Percentiles rank a stretch among this genome's conserved stretches.
Evolutionary conservation across 2,329 filamentous ascomycete genomes (phyloP).

Genomic region (Cercospora citrullina): DNA sequence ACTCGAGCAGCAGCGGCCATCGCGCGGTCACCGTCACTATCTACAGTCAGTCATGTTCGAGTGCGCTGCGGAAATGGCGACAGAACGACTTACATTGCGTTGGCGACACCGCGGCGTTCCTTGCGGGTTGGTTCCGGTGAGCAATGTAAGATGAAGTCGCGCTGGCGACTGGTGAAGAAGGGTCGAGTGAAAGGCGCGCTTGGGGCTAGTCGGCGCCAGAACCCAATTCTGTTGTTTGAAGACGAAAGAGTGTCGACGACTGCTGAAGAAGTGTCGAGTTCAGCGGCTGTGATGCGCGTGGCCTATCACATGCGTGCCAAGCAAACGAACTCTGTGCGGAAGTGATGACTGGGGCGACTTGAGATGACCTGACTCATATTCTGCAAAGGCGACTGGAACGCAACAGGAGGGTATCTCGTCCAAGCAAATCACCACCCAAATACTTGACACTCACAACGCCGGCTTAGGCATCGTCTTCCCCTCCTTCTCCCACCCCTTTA

Average conservation of each 20-base stretch:
- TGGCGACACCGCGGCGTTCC: not conserved
- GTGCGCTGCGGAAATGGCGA: not conserved
- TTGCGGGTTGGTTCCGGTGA: not conserved
- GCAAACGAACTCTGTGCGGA: not conserved
- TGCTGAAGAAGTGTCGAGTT: not conserved
- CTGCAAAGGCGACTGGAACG: not conserved
- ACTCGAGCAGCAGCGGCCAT: not conserved
- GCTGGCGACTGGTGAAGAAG: not conserved
- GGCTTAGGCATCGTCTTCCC: constrained; percentile 38
- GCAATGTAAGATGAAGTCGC: not conserved
- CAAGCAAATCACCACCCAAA: not conserved
- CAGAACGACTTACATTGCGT: not conserved
- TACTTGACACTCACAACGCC: constrained; percentile 20
- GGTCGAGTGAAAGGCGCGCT: not conserved
- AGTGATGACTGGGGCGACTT: not conserved
- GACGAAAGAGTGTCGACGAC: not conserved
- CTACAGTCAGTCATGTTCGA: not conserved
- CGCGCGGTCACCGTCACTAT: not conserved
- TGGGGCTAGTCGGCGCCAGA: not conserved
- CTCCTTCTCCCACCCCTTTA: constrained; percentile 38
- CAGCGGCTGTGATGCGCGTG: not conserved
- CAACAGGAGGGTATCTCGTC: not conserved
- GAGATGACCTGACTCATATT: not conserved
- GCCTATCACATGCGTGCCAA: not conserved
- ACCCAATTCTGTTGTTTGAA: not conserved